Evolutionary conservation across 257 asterid species (phyloP).

Genomic region (Apocynum venetum): DNA sequence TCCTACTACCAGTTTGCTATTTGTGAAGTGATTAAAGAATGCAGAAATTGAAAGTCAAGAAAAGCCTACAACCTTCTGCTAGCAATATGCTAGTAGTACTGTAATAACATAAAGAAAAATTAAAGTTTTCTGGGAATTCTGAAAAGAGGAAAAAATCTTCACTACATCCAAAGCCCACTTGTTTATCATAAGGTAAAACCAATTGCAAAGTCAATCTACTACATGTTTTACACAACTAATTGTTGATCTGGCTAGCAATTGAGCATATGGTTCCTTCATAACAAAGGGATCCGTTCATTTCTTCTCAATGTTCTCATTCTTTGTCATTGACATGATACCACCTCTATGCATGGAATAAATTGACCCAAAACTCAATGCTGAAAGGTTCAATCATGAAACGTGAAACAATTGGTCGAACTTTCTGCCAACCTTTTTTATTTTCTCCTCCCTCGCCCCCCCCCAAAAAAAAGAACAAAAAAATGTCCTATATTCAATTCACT

Average conservation of each 20-base stretch:
- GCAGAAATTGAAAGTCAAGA: slow-evolving; percentile 10
- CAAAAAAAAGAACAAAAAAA: too few species aligned
- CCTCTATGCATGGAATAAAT: not conserved
- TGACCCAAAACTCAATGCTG: not conserved
- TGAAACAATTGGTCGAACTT: not conserved
- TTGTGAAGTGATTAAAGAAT: slow-evolving; percentile 12
- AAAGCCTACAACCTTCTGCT: slow-evolving; percentile 2
- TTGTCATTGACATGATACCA: not conserved
- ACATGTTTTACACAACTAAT: not conserved
- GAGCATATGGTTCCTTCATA: not conserved
- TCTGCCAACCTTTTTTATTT: too few species aligned
- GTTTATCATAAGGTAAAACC: not conserved
- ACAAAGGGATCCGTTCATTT: not conserved
- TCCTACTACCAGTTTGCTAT: not conserved
- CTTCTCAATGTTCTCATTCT: not conserved
- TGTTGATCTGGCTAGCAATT: not conserved
- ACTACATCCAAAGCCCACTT: slow-evolving; percentile 1
- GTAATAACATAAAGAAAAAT: not conserved
- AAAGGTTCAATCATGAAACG: not conserved
- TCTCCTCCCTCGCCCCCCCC: too few species aligned
- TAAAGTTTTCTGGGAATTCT: not conserved
- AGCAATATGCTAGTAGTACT: not conserved
- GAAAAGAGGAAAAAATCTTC: not conserved
- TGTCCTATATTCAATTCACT: too few species aligned
- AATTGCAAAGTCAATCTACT: not conserved